Conservation (phyloP, 306 rosid species). For the Pyrus bretschneideri region DNA sequence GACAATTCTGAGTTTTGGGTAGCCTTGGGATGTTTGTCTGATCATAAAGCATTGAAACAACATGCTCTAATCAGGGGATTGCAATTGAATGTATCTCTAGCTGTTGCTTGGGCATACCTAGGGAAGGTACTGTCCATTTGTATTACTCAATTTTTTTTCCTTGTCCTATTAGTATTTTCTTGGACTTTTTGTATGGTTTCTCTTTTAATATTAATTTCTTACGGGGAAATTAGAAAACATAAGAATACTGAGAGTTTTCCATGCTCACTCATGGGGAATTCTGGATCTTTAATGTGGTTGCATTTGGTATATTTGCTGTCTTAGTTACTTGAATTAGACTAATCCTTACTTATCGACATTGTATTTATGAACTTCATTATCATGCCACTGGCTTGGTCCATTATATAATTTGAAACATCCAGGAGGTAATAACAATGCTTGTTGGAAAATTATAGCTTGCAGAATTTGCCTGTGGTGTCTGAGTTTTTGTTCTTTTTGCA, state of each 20-base stretch:
- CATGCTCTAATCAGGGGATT: conserved; percentile 81
- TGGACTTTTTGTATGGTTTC: background rate
- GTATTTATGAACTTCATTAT: background rate
- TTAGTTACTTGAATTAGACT: background rate
- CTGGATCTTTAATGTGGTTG: background rate
- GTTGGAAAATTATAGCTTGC: background rate
- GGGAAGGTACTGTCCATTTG: conserved; percentile 61
- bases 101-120: conserved; percentile 85
- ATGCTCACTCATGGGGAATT: background rate
- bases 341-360: background rate
- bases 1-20: conserved; percentile 88
- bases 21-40: conserved; percentile 66
- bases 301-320: background rate
- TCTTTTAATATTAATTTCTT: background rate
- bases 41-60: conserved; percentile 63
- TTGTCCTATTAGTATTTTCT: background rate
- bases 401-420: background rate
- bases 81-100: conserved; percentile 76
- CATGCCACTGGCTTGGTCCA: background rate
- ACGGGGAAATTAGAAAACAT: background rate
- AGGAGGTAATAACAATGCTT: background rate
- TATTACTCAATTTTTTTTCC: background rate
- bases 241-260: background rate
- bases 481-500: conserved; percentile 27
- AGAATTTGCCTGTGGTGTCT: background rate